Evolutionary conservation across 257 asterid genomes (phyloP), one percentile per base, ranked within the genome.

Genomic region (Solanum corneliomulleri): DNA sequence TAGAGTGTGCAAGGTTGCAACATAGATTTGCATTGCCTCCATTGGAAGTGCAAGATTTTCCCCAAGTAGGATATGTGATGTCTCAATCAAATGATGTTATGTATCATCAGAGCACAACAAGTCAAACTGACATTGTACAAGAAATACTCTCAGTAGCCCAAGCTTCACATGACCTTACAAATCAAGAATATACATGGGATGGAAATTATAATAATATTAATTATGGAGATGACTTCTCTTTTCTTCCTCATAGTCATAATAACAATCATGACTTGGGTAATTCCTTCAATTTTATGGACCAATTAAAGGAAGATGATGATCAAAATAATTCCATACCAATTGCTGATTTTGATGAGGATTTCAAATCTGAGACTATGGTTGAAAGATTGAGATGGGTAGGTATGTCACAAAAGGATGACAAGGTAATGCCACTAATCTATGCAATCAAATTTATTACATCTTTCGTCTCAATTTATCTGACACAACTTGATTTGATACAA

Each of bases 1-100:
- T 97, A 89, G 98, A 97, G 86, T 96, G 99, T 90, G 98, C 99
- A 39, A 92, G 99, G 90, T 82, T 97, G 89, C 98, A 97, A 47
- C 94, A 96, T 86, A 89, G 98, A 84, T 94, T 93, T 66, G 64
- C 95, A 9, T 82, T 95, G 83, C 98, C 99, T 6, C 98, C 94
- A 23, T 86, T 96, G 84, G 98, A 96, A 89, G 95, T 93, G 74
- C 98, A 92, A 45, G 98, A 94, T 68, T 93, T 90, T 25, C 88
- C 94, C 1, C 94, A 89, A 78, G 83, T 81, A n/a, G 88, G 88
- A 81, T 91, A 92, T 52, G 75, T 29, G 91, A 93, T 86, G 78
- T 88, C 91, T 27, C 62, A 35, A 66, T 68, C 66, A 85, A 78
- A 78, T 27, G 84, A 78, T 27, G 64, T 15, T 29, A 80, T 47